Evolutionary conservation across 805 yeast genomes (phyloP).

Genomic region (Debaryomyces tyrocola): DNA sequence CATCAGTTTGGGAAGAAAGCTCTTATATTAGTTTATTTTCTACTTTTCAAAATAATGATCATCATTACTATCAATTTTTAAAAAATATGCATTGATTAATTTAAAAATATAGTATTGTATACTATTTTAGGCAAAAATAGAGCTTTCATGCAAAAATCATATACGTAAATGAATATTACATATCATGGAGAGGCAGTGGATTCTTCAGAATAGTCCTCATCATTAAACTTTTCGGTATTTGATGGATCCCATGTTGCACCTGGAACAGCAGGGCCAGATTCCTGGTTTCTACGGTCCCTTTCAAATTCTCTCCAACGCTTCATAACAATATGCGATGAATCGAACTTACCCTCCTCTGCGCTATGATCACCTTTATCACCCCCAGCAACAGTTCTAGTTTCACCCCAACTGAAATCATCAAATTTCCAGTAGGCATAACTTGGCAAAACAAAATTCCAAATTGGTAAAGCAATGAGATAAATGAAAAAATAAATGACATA

Average conservation of each 20-base stretch:
- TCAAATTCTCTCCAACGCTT: conserved; percentile 95
- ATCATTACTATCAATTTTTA: no score
- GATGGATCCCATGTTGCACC: conserved; percentile 49
- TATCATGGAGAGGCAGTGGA: conserved; percentile 10
- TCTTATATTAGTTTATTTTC: no score
- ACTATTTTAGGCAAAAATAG: no score
- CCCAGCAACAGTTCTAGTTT: conserved; percentile 77
- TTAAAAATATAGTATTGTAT: no score
- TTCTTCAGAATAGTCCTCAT: conserved; percentile 26
- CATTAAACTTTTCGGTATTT: conserved; percentile 22
- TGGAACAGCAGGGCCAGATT: conserved; percentile 30
- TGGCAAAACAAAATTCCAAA: conserved; percentile 91
- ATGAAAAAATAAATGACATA: conserved; percentile 78
- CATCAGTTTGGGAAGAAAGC: no score
- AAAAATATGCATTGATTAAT: no score
- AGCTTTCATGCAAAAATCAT: no score
- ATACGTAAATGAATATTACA: no score
- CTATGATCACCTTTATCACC: conserved; percentile 68
- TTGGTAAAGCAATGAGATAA: conserved; percentile 79
- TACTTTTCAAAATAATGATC: no score
- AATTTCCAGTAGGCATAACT: conserved; percentile 90
- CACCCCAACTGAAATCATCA: conserved; percentile 97
- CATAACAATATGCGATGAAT: conserved; percentile 86
- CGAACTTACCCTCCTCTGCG: conserved; percentile 78
- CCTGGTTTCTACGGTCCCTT: conserved; percentile 52